Evolutionary conservation across 2,329 filamentous ascomycete genomes (phyloP), one percentile per base, ranked within the genome.

Genomic region (Xenosphaeropsis pyriputrescens): DNA sequence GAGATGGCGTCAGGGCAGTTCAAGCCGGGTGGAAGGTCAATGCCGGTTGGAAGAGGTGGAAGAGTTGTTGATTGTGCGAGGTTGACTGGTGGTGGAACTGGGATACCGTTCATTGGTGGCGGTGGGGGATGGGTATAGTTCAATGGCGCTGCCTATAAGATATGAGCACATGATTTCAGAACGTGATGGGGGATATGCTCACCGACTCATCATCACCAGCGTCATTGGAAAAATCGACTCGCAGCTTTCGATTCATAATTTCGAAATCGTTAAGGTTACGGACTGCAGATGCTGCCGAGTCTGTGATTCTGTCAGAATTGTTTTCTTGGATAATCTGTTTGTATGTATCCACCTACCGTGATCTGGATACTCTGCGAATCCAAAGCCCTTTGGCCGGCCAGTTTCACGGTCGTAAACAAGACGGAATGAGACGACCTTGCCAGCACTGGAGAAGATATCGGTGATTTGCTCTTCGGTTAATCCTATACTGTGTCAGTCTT

Each of bases 361-460:
- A 54, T 96, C 91, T 39, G 85, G 82, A 55, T 93, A 98, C 57
- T 96, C 89, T 52, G 88, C 84, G 52, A 96, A 98, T 29, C 91
- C 91, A 57, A 94, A 98, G 14, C 91, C 91, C 59, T 95, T 96
- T 1, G 91, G 88, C 40, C 85, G 78, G 32, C 89, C 88, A 2
- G 88, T 95, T 53, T 96, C 89, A 38, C 86, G 82, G 63, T 96
- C 93, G 60, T 94, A 93, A 46, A 96, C 89, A 35, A 96, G 71
- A 37, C 89, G 77, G 57, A 96, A 96, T 56, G 83, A 89, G 41
- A 93, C 69, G 1, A 96, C 89, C 47, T 88, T 84, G 41, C 91
- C 91, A 38, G 84, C 86, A 46, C 82, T 81, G 55, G 79, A 84
- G 58, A 96, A 93, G 43, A 93, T 93, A 50, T 95, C 85, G 55